These are phyloP conservation scores for Dryas integrifolia DNA, from an alignment of 331 rosid genomes.

Conservation along the genomic window DNA sequence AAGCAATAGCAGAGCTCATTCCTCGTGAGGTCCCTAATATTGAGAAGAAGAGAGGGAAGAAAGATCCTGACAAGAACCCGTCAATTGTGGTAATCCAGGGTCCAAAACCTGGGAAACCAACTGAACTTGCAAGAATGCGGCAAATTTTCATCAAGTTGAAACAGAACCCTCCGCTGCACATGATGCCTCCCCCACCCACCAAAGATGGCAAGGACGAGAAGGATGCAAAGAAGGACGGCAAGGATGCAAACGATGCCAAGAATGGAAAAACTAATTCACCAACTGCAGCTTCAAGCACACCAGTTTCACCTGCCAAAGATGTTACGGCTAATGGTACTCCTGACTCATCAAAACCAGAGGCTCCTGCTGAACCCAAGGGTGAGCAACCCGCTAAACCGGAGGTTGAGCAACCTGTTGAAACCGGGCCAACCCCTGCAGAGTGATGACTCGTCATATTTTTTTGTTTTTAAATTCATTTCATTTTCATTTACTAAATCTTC, in stretches of 20 bases:
- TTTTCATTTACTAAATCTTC: conserved; percentile 13
- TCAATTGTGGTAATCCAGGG: conserved; percentile 69
- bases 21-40: conserved; percentile 85
- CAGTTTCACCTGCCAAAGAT: conserved; percentile 45
- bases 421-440: conserved; percentile 42
- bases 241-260: conserved; percentile 34
- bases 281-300: conserved; percentile 23
- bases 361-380: conserved; percentile 35
- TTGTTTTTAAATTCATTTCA: neutral
- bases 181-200: conserved; percentile 60
- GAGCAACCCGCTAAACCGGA: conserved; percentile 20
- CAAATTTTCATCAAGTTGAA: conserved; percentile 75
- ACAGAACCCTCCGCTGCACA: conserved; percentile 72
- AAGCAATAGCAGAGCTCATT: conserved; percentile 77
- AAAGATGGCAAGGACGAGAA: conserved; percentile 30
- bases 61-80: conserved; percentile 72
- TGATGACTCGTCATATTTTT: conserved; percentile 29
- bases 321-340: conserved; percentile 36
- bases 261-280: conserved; percentile 40
- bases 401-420: neutral
- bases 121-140: conserved; percentile 87
- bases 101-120: conserved; percentile 97
- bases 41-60: conserved; percentile 87
- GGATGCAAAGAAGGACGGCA: neutral
- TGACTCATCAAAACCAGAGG: conserved; percentile 36